Conservation (phyloP, 75 land plant genomes). For the Chamaecyparis obtusa region DNA sequence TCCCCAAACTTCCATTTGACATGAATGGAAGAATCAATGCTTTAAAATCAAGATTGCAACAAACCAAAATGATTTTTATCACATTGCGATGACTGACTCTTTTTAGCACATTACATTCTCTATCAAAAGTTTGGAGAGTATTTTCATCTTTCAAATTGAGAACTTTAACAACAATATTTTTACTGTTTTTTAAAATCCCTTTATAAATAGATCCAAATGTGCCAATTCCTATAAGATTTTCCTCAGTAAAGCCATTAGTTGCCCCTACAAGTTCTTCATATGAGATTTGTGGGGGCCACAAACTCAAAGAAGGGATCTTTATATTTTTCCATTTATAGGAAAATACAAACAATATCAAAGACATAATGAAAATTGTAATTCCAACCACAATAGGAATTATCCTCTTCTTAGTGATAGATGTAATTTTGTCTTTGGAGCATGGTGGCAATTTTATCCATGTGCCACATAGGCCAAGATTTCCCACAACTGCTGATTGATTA, state of each 20-base stretch:
- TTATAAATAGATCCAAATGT: background rate
- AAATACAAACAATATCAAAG: too few relatives aligned
- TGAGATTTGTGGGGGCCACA: background rate
- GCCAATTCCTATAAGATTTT: background rate
- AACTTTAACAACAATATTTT: background rate
- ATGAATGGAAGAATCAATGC: constrained; percentile 36
- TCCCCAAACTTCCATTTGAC: constrained; percentile 31
- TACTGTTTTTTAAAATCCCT: background rate
- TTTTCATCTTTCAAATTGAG: background rate
- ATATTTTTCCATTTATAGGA: background rate
- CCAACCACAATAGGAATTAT: background rate
- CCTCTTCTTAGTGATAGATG: too few relatives aligned
- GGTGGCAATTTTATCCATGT: background rate
- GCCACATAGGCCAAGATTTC: constrained; percentile 28
- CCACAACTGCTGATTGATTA: constrained; percentile 4
- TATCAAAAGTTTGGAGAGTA: background rate
- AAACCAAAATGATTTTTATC: constrained; percentile 33
- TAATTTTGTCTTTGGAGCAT: background rate
- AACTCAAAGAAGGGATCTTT: background rate
- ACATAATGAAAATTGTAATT: background rate
- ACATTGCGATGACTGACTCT: constrained; percentile 38
- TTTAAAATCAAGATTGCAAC: constrained; percentile 22
- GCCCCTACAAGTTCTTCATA: background rate
- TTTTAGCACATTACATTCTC: constrained; percentile 5
- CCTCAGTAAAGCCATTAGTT: constrained; percentile 22